Evolutionary conservation across 2,329 filamentous ascomycete genomes (phyloP).

Genomic region (Trichoderma guizhouense): DNA sequence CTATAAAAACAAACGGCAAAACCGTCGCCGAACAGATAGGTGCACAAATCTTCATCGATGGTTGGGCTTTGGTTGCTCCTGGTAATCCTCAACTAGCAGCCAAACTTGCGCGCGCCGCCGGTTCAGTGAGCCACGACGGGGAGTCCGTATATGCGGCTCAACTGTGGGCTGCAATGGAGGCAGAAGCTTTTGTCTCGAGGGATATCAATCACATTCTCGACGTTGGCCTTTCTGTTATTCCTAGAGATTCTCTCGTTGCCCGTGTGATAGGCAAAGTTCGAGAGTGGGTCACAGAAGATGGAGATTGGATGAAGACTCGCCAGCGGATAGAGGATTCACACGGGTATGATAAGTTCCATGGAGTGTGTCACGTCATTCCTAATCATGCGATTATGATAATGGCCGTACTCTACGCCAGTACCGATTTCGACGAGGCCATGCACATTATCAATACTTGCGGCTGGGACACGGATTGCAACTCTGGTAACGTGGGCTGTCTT

Average conservation of each 20-base stretch:
- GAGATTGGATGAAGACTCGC: conserved; percentile 33
- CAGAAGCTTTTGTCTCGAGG: conserved; percentile 33
- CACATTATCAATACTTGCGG: conserved; percentile 36
- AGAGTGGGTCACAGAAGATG: conserved; percentile 22
- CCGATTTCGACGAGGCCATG: conserved; percentile 33
- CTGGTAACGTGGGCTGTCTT: conserved; percentile 36
- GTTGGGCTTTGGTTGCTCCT: conserved; percentile 34
- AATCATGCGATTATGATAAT: conserved; percentile 36
- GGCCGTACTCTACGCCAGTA: conserved; percentile 30
- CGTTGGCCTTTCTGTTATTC: conserved; percentile 29
- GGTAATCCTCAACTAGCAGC: conserved; percentile 32
- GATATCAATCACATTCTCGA: conserved; percentile 34
- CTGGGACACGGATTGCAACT: conserved; percentile 40
- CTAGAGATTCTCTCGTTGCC: conserved; percentile 29
- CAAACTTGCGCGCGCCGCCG: conserved; percentile 32
- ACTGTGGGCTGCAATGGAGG: conserved; percentile 40
- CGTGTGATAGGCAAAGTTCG: conserved; percentile 31
- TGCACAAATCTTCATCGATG: conserved; percentile 40
- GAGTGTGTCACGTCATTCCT: conserved; percentile 33
- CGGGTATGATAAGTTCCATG: conserved; percentile 31
- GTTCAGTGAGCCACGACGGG: conserved; percentile 37
- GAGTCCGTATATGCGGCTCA: conserved; percentile 36
- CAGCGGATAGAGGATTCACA: conserved; percentile 33
- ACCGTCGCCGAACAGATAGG: conserved; percentile 35
- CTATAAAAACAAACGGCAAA: conserved; percentile 20